phyloP scores from a whole-genome alignment of 2,329 filamentous ascomycete genomes.

The Pseudopithomyces chartarum region DNA sequence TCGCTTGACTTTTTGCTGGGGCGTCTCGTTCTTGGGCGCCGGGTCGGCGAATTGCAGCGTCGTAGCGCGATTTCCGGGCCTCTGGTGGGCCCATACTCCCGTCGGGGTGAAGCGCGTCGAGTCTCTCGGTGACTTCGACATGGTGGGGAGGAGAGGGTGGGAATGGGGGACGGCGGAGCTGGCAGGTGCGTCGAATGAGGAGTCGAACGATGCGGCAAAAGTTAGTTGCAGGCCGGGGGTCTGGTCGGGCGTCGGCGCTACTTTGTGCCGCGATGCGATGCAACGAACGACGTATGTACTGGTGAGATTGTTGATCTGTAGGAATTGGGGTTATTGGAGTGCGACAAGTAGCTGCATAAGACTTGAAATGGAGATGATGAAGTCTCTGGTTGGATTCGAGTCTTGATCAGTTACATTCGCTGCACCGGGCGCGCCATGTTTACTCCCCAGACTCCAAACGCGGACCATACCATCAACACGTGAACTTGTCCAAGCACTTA shows the following conservation, averaged over 20 bases:
- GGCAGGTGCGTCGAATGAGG: conserved; percentile 17
- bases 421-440: not conserved
- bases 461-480: not conserved
- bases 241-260: conserved; percentile 12
- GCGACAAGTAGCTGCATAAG: not conserved
- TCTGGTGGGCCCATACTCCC: conserved; percentile 71
- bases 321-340: not conserved
- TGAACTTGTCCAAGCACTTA: not conserved
- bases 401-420: not conserved
- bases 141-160: conserved; percentile 24
- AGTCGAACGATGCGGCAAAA: conserved; percentile 42
- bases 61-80: conserved; percentile 53
- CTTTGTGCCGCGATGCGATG: conserved; percentile 7
- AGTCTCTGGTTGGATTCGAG: too few species aligned
- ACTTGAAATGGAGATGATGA: not conserved
- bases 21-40: conserved; percentile 54
- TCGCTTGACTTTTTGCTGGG: conserved; percentile 59
- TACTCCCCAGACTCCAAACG: not conserved
- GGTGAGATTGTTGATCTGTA: not conserved
- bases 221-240: conserved; percentile 37
- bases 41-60: conserved; percentile 47
- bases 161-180: conserved; percentile 16
- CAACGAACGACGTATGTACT: not conserved
- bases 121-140: conserved; percentile 74
- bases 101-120: conserved; percentile 79